Evolutionary conservation across 1,139 yeast genomes (phyloP), one percentile per base, ranked within the genome.

Genomic region (Debaryomyces coudertii): DNA sequence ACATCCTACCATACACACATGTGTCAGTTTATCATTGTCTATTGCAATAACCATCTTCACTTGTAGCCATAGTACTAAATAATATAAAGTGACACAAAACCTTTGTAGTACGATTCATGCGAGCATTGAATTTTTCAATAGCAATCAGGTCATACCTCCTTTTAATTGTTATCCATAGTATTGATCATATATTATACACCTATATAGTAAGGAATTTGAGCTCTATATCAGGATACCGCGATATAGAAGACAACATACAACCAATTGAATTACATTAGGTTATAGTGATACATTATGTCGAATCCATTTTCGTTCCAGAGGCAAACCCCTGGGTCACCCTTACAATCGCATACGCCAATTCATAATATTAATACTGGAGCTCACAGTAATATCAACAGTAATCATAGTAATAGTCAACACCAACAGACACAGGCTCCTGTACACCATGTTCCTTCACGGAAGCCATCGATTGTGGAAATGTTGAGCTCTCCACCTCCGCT

Each of bases 401-500:
- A 18, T 25, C 30, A 16, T 9, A 6, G 31, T 11, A 24, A 25
- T 25, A 36, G 15, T 7, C 43, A 40, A 5, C 54, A 45, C 43
- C 64, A 57, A 35, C 27, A 9, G 14, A 7, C 31, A 28, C 36
- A 33, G 36, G 18, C 36, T 18, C 36, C 36, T 11, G 36, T 20
- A 2, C 41, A 38, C 15, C 41, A 38, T 38, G 41, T 28, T 27
- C 61, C 66, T 1, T 60, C 72, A 15, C 71, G 90, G 50, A 87
- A 83, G 54, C 78, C 87, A 0, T 86, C 95, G n/a, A 87, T 88
- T 48, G 96, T 87, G 36, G 96, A 88, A 61, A 65, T 88, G 66
- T 71, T 88, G 42, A 82, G 90, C n/a, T 82, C 93, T 6, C 96
- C 96, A 1, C 96, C 96, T 6, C 88, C 90, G 0, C 65, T 85